Percentiles rank a stretch among this genome's conserved stretches.
Conservation (phyloP, 495 filamentous ascomycete species). For the Penicillium mononematosum region DNA sequence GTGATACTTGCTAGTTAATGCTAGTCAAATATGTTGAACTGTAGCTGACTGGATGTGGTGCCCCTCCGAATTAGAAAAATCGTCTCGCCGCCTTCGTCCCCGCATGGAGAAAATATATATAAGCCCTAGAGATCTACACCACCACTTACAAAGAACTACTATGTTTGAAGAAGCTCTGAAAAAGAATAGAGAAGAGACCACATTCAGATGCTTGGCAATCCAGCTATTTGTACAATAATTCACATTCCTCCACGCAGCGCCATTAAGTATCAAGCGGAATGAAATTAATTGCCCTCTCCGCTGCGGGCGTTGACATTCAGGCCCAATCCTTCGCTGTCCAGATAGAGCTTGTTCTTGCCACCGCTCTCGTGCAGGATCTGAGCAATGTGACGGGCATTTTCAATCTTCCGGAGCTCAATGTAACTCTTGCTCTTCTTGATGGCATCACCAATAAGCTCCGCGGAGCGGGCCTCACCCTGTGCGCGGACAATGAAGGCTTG, state of each 20-base stretch:
- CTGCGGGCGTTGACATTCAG: conserved; percentile 73
- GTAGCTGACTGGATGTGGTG: not conserved
- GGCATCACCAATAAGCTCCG: conserved; percentile 95
- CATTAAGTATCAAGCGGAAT: conserved; percentile 25
- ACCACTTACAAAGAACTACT: not conserved
- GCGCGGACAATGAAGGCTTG: conserved; percentile 97
- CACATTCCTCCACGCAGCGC: conserved; percentile 25
- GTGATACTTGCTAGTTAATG: not conserved
- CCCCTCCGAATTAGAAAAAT: conserved; percentile 23
- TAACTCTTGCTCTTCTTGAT: conserved; percentile 99
- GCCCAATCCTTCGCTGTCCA: conserved; percentile 86
- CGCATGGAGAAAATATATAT: conserved; percentile 21
- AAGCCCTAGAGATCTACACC: not conserved
- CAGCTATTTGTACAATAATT: conserved; percentile 49
- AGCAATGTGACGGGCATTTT: conserved; percentile 90
- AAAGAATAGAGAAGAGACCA: conserved; percentile 44
- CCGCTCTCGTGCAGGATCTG: conserved; percentile 77
- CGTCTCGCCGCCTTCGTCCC: conserved; percentile 39
- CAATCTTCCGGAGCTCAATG: conserved; percentile 93
- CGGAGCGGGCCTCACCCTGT: conserved; percentile 97
- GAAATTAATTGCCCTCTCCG: conserved; percentile 37
- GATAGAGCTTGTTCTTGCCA: conserved; percentile 88
- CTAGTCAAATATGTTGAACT: conserved; percentile 1
- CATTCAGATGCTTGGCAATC: conserved; percentile 36
- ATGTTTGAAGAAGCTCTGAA: not conserved